A percentile compares a stretch with the other conserved stretches of the same genome.
Conservation (phyloP, 2,329 filamentous ascomycete genomes). For the Phialocephala sp. region DNA sequence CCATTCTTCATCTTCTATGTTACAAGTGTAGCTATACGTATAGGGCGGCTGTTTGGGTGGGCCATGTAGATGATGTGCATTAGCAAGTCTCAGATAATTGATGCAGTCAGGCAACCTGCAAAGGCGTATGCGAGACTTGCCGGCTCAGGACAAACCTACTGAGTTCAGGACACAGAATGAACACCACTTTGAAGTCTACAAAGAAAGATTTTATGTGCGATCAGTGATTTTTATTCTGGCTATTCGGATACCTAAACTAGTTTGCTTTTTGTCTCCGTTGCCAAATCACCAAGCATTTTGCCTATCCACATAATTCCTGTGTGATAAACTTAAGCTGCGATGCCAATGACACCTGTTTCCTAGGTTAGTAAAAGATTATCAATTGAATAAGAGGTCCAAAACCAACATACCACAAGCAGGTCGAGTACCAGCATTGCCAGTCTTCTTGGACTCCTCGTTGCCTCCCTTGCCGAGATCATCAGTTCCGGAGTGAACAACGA, state of each 20-base stretch:
- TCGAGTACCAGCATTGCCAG: constrained; percentile 90
- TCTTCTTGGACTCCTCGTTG: constrained; percentile 96
- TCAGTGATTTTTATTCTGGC: constrained; percentile 5
- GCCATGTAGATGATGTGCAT: too few species aligned
- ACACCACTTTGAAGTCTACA: neutral
- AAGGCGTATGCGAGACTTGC: too few species aligned
- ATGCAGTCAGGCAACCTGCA: too few species aligned
- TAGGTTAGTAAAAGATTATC: constrained; percentile 23
- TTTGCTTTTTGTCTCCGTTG: constrained; percentile 11
- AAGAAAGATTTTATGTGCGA: neutral
- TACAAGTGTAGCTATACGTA: too few species aligned
- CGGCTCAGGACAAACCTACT: neutral
- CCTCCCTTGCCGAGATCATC: constrained; percentile 95
- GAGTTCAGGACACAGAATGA: neutral
- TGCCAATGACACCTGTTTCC: constrained; percentile 81
- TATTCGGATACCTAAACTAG: constrained; percentile 1
- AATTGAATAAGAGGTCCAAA: neutral
- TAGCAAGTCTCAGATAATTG: too few species aligned
- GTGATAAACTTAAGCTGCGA: constrained; percentile 67
- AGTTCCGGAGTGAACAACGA: constrained; percentile 93
- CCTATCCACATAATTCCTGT: neutral
- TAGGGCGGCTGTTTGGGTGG: too few species aligned
- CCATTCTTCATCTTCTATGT: too few species aligned
- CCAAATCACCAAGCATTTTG: neutral
- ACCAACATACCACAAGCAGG: constrained; percentile 84